Evolutionary conservation across 768 basidiomycete genomes (phyloP).

Genomic region (Hortiboletus campestris): DNA sequence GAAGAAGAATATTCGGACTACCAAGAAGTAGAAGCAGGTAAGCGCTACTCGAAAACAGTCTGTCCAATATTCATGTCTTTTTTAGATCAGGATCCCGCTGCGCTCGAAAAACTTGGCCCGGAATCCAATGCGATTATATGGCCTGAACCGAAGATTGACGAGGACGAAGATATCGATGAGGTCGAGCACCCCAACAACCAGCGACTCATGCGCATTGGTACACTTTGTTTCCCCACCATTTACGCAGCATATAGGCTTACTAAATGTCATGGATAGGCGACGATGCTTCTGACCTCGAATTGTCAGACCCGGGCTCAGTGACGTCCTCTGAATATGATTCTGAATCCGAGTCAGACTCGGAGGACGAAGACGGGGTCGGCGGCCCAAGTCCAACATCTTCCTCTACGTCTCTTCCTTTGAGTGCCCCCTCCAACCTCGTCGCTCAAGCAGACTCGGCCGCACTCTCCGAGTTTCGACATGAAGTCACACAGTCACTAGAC

Average conservation of each 20-base stretch:
- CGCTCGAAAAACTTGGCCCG: slow-evolving; percentile 53
- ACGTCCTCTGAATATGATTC: slow-evolving; percentile 51
- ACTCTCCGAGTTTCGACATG: slow-evolving; percentile 69
- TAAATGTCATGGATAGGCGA: slow-evolving; percentile 43
- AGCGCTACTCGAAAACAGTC: slow-evolving; percentile 21
- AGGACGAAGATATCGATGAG: slow-evolving; percentile 62
- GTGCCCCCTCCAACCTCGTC: slow-evolving; percentile 37
- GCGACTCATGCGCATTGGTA: slow-evolving; percentile 75
- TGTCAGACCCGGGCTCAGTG: slow-evolving; percentile 58
- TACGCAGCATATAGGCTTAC: background rate
- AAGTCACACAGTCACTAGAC: slow-evolving; percentile 82
- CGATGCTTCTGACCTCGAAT: slow-evolving; percentile 56
- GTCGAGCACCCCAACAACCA: slow-evolving; percentile 67
- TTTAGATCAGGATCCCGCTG: slow-evolving; percentile 49
- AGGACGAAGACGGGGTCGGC: slow-evolving; percentile 40
- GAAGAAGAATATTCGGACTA: slow-evolving; percentile 54
- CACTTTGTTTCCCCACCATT: background rate
- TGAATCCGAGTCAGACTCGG: slow-evolving; percentile 38
- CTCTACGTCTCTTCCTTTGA: slow-evolving; percentile 44
- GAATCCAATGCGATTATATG: slow-evolving; percentile 79
- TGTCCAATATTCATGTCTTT: background rate
- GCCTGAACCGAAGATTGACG: slow-evolving; percentile 60
- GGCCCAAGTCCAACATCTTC: slow-evolving; percentile 42
- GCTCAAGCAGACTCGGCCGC: slow-evolving; percentile 43
- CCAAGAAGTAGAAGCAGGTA: slow-evolving; percentile 67